Evolutionary conservation across 2,329 filamentous ascomycete genomes (phyloP).

Genomic region (Colletotrichum sp.): DNA sequence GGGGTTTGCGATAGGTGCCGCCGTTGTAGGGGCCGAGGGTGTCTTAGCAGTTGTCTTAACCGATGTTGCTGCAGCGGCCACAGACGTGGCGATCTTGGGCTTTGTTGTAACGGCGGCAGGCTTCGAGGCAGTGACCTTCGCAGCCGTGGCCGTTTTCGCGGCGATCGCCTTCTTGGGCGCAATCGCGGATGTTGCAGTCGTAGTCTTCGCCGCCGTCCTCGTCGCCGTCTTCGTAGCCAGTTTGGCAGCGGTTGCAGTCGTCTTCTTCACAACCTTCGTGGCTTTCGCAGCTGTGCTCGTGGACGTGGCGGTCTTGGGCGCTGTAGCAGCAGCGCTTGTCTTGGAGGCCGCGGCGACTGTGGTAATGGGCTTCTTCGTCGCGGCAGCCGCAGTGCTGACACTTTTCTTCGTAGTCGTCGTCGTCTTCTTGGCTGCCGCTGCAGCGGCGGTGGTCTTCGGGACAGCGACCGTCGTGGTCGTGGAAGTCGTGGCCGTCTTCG

Average conservation of each 20-base stretch:
- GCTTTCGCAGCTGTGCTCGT: not conserved
- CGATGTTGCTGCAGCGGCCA: not conserved
- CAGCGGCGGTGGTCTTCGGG: not conserved
- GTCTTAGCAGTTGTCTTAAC: not conserved
- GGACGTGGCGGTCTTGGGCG: not conserved
- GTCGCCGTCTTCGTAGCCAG: not conserved
- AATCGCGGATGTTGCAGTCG: not conserved
- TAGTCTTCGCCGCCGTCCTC: not conserved
- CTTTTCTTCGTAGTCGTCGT: slow-evolving; percentile 12
- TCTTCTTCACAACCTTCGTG: not conserved
- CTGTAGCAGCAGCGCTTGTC: not conserved
- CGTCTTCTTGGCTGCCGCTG: not conserved
- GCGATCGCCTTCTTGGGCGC: not conserved
- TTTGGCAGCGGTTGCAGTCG: not conserved
- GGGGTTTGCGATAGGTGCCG: not conserved
- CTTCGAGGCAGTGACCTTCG: not conserved
- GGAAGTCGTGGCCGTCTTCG: not conserved
- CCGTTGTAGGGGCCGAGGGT: not conserved
- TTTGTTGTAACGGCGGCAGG: not conserved
- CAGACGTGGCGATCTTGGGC: not conserved
- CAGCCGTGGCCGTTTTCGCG: not conserved
- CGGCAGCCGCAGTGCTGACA: not conserved
- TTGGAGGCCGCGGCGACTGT: not conserved
- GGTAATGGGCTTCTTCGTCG: not conserved
- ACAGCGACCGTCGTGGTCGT: not conserved